Evolutionary conservation across 2,329 filamentous ascomycete species (phyloP).

Genomic region (Sporothrix pallida): DNA sequence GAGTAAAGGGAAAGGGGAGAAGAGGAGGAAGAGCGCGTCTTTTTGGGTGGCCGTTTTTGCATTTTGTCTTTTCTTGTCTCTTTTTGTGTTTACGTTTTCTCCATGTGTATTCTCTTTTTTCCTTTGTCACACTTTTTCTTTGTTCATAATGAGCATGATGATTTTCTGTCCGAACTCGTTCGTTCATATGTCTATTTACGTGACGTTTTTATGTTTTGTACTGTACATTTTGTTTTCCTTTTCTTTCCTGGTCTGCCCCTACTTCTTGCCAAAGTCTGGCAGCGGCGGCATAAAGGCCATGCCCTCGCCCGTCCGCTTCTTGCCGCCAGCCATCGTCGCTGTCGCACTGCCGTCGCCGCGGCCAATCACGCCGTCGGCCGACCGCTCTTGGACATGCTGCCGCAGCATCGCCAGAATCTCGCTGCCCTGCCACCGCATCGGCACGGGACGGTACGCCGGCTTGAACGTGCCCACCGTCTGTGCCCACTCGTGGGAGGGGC

Average conservation of each 20-base stretch:
- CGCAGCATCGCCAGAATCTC: conserved; percentile 78
- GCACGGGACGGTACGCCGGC: conserved; percentile 90
- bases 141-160: conserved; percentile 35
- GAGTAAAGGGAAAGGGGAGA: neutral
- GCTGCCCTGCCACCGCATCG: conserved; percentile 80
- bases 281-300: conserved; percentile 66
- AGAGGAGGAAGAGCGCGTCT: neutral
- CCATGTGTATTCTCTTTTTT: conserved; percentile 24
- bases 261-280: conserved; percentile 33
- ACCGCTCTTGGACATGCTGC: conserved; percentile 76
- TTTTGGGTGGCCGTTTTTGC: conserved; percentile 14
- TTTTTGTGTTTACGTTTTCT: conserved; percentile 17
- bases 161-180: conserved; percentile 19
- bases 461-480: conserved; percentile 95
- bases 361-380: conserved; percentile 57
- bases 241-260: conserved; percentile 6
- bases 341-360: conserved; percentile 44
- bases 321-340: conserved; percentile 36
- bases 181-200: conserved; percentile 4
- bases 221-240: neutral
- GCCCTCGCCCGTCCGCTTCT: conserved; percentile 50
- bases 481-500: conserved; percentile 81
- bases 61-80: neutral
- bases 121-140: conserved; percentile 9
- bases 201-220: neutral